A percentile compares a stretch with the other conserved stretches of the same genome.
These are phyloP conservation scores for Wickerhamiella galacta DNA, from an alignment of 805 yeast genomes.

Conservation along the genomic window DNA sequence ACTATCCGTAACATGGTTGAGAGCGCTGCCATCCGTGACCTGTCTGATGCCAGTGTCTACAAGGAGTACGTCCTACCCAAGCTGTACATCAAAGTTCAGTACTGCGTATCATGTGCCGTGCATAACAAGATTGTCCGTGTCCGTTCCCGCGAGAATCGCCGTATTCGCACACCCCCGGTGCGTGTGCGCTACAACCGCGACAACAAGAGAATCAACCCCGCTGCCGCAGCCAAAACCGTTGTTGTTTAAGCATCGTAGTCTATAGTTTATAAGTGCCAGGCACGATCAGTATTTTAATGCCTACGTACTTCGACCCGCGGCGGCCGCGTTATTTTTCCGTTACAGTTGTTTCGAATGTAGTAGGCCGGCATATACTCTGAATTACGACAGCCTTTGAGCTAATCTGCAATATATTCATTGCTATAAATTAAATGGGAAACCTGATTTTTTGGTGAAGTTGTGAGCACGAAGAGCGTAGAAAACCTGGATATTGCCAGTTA, in stretches of 20 bases:
- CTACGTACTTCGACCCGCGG: too few relatives aligned
- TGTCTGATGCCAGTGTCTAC: slow-evolving; percentile 98
- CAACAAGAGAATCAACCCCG: slow-evolving; percentile 91
- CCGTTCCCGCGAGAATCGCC: slow-evolving; percentile 98
- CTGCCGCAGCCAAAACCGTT: slow-evolving; percentile 60
- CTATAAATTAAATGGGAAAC: too few relatives aligned
- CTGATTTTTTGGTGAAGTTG: too few relatives aligned
- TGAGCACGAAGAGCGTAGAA: too few relatives aligned
- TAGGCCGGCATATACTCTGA: not conserved
- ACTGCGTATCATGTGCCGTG: slow-evolving; percentile 99
- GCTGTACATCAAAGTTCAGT: slow-evolving; percentile 98
- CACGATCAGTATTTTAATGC: too few relatives aligned
- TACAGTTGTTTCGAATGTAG: not conserved
- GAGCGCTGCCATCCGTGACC: slow-evolving; percentile 98
- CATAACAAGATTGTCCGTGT: slow-evolving; percentile 99
- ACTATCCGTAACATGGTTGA: slow-evolving; percentile 99
- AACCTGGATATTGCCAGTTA: too few relatives aligned
- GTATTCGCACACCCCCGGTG: slow-evolving; percentile 96
- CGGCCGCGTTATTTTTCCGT: too few relatives aligned
- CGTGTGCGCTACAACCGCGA: slow-evolving; percentile 93
- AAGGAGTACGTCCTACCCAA: slow-evolving; percentile 98
- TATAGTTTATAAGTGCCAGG: too few relatives aligned
- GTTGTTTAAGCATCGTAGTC: too few relatives aligned
- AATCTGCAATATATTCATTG: too few relatives aligned
- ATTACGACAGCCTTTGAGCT: not conserved